These are phyloP conservation scores for Atkinsonella texensis DNA, from an alignment of 2,329 filamentous ascomycete genomes.

Conservation along the genomic window DNA sequence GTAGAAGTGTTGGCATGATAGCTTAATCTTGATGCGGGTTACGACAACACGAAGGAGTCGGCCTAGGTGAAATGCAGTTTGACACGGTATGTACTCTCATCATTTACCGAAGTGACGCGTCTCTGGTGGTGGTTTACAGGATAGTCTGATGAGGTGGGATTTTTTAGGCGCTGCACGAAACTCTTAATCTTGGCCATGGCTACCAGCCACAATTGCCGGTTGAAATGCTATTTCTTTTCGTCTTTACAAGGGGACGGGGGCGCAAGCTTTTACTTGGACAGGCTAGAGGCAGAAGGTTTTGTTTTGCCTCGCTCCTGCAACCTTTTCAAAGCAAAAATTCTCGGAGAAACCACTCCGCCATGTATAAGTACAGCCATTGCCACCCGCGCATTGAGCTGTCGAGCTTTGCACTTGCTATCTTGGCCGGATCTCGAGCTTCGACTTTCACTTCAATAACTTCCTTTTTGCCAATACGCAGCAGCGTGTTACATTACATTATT, in stretches of 20 bases:
- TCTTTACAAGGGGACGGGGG: not conserved
- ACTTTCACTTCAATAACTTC: no score
- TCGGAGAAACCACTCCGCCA: not conserved
- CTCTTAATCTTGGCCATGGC: not conserved
- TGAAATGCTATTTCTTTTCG: not conserved
- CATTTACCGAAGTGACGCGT: not conserved
- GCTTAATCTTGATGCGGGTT: not conserved
- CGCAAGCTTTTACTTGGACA: not conserved
- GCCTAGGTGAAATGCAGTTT: not conserved
- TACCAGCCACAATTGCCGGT: not conserved
- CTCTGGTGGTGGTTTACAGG: not conserved
- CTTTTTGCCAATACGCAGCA: no score
- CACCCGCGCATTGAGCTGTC: no score
- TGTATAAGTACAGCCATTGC: no score
- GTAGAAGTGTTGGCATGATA: not conserved
- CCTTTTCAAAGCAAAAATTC: not conserved
- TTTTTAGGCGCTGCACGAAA: not conserved
- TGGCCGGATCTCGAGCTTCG: no score
- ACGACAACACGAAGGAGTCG: not conserved
- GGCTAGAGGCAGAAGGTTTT: not conserved
- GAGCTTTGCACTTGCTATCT: no score
- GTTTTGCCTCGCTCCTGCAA: not conserved
- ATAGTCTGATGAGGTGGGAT: not conserved
- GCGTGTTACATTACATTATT: no score
- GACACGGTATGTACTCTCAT: not conserved